Evolutionary conservation across 192 early-diverging fungal species (phyloP).

Genomic region (Rhizophagus prolifer): DNA sequence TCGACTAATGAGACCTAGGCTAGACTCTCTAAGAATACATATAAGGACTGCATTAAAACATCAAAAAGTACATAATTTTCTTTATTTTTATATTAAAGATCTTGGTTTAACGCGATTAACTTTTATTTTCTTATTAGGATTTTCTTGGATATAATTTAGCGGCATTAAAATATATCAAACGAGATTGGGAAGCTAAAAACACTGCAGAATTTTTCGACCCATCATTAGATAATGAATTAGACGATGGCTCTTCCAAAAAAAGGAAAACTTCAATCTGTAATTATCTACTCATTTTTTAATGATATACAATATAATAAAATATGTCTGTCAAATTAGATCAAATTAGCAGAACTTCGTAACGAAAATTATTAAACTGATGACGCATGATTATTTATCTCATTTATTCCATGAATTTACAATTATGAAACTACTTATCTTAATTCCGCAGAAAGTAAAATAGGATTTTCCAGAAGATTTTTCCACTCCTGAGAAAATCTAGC

Average conservation of each 20-base stretch:
- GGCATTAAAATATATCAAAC: constrained; percentile 70
- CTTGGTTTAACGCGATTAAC: background rate
- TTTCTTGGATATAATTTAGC: constrained; percentile 88
- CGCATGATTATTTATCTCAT: too few species aligned
- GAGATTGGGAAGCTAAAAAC: constrained; percentile 75
- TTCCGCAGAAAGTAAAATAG: constrained; percentile 68
- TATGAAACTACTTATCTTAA: constrained; percentile 42
- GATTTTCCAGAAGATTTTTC: constrained; percentile 87
- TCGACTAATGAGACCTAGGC: constrained; percentile 69
- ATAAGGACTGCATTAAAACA: constrained; percentile 61
- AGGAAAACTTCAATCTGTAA: too few species aligned
- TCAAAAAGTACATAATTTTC: constrained; percentile 51
- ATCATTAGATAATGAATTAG: constrained; percentile 47
- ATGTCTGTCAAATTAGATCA: too few species aligned
- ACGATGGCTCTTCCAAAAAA: constrained; percentile 61
- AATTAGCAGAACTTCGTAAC: too few species aligned
- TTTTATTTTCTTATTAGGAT: constrained; percentile 56
- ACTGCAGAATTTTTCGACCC: constrained; percentile 76
- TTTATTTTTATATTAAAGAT: background rate
- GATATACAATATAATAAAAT: too few species aligned
- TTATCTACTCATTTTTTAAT: too few species aligned
- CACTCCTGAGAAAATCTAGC: constrained; percentile 85
- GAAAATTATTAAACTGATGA: too few species aligned
- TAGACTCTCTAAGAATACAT: constrained; percentile 70
- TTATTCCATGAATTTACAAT: background rate